phyloP scores from a whole-genome alignment of 495 filamentous ascomycete genomes.

The Neurospora sublineolata region DNA sequence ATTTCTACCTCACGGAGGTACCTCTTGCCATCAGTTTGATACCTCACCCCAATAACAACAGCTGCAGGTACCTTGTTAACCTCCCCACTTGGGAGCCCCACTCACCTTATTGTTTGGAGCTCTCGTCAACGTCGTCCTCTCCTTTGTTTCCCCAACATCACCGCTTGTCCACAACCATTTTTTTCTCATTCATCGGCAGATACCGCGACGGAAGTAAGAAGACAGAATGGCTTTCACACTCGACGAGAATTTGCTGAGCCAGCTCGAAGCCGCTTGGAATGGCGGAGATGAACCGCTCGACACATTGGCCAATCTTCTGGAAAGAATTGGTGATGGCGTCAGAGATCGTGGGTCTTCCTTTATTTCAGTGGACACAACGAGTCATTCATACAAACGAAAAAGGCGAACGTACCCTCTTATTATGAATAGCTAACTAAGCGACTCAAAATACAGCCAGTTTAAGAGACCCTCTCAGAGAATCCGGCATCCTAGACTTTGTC shows the following conservation, averaged over 20 bases:
- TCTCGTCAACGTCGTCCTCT: background rate
- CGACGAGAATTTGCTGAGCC: background rate
- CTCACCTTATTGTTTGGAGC: background rate
- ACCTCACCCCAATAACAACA: background rate
- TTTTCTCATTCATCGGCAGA: background rate
- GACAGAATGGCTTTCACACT: background rate
- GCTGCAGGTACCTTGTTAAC: background rate
- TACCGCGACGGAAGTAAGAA: background rate
- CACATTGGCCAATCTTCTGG: background rate
- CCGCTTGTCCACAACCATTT: background rate
- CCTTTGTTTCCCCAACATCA: background rate
- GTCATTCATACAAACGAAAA: background rate
- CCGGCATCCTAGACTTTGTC: conserved; percentile 58
- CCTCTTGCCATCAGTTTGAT: background rate
- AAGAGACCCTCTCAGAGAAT: conserved; percentile 44
- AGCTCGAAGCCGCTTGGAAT: background rate
- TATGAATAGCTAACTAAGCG: background rate
- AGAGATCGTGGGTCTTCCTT: conserved; percentile 46
- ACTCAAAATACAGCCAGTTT: background rate
- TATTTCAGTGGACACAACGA: background rate
- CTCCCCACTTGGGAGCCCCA: background rate
- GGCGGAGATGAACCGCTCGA: background rate
- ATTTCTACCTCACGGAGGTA: background rate
- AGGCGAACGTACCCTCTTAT: background rate
- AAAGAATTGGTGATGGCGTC: conserved; percentile 44